Evolutionary conservation across 2,329 filamentous ascomycete genomes (phyloP).

Genomic region (Aspergillus oerlinghausenensis): DNA sequence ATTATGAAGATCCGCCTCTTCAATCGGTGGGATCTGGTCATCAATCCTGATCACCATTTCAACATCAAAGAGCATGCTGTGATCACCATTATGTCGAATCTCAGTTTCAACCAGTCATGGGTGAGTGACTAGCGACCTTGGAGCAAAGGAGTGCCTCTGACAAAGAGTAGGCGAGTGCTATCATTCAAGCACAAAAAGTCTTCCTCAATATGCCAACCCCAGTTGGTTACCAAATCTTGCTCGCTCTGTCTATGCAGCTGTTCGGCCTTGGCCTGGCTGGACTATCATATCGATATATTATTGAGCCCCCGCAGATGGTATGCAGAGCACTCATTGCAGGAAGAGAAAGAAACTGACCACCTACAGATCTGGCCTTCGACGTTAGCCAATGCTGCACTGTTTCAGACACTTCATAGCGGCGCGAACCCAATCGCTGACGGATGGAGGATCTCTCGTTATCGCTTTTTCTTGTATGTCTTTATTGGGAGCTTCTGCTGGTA

Average conservation of each 20-base stretch:
- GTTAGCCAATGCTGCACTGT: conserved; percentile 31
- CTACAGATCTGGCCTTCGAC: conserved; percentile 31
- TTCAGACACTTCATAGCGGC: conserved; percentile 31
- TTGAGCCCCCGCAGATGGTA: conserved; percentile 33
- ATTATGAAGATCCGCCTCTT: conserved; percentile 24
- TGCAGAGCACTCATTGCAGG: not conserved
- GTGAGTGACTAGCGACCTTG: conserved; percentile 1
- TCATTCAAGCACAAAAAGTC: conserved; percentile 37
- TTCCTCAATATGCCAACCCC: conserved; percentile 36
- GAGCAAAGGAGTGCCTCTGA: not conserved
- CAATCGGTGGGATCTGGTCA: conserved; percentile 12
- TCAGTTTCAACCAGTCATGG: conserved; percentile 39
- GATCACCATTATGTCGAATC: conserved; percentile 46
- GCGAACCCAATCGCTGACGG: conserved; percentile 35
- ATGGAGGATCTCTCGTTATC: conserved; percentile 25
- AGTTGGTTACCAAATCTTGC: conserved; percentile 34
- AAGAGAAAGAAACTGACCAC: not conserved
- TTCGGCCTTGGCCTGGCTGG: conserved; percentile 39
- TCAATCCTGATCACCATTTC: conserved; percentile 43
- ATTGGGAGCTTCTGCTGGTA: conserved; percentile 21
- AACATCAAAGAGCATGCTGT: conserved; percentile 46
- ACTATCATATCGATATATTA: conserved; percentile 30
- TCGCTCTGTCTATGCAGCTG: conserved; percentile 35
- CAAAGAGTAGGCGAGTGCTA: conserved; percentile 36
- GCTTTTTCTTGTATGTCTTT: conserved; percentile 18